These are phyloP conservation scores for Camelina laxa DNA, from an alignment of 345 rosid species.

Conservation along the genomic window DNA sequence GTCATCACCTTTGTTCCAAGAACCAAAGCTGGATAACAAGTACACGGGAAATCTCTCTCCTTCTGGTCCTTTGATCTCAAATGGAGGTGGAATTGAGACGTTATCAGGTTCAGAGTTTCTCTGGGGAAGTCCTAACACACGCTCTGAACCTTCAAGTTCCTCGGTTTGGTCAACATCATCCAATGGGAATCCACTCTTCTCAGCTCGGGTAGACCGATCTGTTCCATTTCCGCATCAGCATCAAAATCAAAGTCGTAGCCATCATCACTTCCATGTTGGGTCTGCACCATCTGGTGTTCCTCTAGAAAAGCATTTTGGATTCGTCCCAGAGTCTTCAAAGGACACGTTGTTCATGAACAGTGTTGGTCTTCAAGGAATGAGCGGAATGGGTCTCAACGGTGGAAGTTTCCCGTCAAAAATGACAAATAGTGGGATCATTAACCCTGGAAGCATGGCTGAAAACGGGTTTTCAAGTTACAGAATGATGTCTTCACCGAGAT, in stretches of 20 bases:
- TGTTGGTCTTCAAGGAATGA: conserved; percentile 57
- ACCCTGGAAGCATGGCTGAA: conserved; percentile 59
- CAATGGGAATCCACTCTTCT: conserved; percentile 59
- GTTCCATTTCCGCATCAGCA: conserved; percentile 53
- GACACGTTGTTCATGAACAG: conserved; percentile 68
- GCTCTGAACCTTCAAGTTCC: conserved; percentile 59
- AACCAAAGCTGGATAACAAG: conserved; percentile 55
- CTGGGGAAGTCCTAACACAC: conserved; percentile 84
- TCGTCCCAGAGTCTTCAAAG: conserved; percentile 70
- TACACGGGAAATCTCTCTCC: conserved; percentile 53
- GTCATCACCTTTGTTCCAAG: conserved; percentile 61
- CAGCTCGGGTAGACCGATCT: conserved; percentile 56
- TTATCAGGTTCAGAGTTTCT: conserved; percentile 89
- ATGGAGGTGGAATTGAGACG: conserved; percentile 58
- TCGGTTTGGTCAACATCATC: conserved; percentile 73
- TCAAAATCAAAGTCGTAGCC: conserved; percentile 53
- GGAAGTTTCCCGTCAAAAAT: conserved; percentile 47
- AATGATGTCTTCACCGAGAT: conserved; percentile 79
- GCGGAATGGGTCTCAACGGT: conserved; percentile 43
- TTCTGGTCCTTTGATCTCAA: conserved; percentile 56
- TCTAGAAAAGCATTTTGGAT: conserved; percentile 77
- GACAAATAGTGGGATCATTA: conserved; percentile 53
- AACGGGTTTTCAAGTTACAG: conserved; percentile 62
- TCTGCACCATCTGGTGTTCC: conserved; percentile 94
- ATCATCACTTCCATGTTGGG: conserved; percentile 75